These are phyloP conservation scores for Phycomyces nitens DNA, from an alignment of 192 early-diverging fungal genomes.

Conservation along the genomic window DNA sequence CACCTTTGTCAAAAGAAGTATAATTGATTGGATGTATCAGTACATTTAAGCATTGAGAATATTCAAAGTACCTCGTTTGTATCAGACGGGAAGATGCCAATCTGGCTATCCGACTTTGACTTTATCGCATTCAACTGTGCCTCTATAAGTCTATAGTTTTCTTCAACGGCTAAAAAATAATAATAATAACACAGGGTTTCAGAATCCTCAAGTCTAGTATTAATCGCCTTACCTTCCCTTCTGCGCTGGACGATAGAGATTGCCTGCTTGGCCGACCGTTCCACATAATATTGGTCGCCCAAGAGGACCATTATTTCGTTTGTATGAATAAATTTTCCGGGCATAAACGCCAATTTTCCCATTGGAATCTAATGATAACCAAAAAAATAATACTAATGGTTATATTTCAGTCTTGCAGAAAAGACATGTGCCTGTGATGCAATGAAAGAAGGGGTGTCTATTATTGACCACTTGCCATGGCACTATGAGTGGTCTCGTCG, in stretches of 20 bases:
- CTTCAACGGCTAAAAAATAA: conserved; percentile 38
- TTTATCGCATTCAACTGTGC: conserved; percentile 46
- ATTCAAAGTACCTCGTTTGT: conserved; percentile 18
- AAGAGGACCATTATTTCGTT: conserved; percentile 85
- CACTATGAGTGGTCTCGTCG: conserved; percentile 41
- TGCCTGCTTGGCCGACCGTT: conserved; percentile 74
- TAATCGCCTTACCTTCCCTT: conserved; percentile 52
- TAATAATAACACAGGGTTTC: background rate
- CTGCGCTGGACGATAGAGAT: conserved; percentile 66
- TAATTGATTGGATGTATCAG: background rate
- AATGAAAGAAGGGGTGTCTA: background rate
- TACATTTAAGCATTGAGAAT: no score
- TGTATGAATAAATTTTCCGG: conserved; percentile 84
- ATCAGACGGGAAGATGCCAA: conserved; percentile 11
- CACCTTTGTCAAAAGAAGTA: conserved; percentile 34
- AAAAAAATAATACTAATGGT: background rate
- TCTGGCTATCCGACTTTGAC: conserved; percentile 12
- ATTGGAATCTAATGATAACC: conserved; percentile 60
- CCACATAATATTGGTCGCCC: conserved; percentile 93
- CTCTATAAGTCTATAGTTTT: conserved; percentile 44
- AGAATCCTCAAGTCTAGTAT: background rate
- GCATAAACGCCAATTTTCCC: conserved; percentile 85
- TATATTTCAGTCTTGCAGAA: background rate
- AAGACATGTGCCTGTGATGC: no score
- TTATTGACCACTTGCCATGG: conserved; percentile 46